Evolutionary conservation across 306 rosid species (phyloP), one percentile per base, ranked within the genome.

Genomic region (Coriaria nepalensis): DNA sequence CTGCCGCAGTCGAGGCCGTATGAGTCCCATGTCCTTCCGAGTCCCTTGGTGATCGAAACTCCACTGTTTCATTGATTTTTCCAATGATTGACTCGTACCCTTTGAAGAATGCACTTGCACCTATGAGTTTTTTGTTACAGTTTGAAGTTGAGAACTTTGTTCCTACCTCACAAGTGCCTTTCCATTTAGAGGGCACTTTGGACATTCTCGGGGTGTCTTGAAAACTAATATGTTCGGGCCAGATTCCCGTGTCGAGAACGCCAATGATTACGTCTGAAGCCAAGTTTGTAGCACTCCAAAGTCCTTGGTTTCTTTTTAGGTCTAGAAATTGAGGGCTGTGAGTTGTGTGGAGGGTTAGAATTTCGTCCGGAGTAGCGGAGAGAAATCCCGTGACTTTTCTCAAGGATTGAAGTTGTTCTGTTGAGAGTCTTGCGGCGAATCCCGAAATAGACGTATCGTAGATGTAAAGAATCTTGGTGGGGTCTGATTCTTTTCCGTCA

Each of bases 181-280:
- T 83, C 94, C 88, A 83, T 7, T 37, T 64, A 57, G 53, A 20
- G 8, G 94, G 94, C 33, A 74, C 59, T 2, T 41, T 9, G 57
- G 82, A 29, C 43, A 79, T 40, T 29, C 74, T 76, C 4, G 69
- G 29, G 29, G 29, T 34, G 50, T 79, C 88, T 37, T 44, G 51
- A 52, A 83, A 83, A 59, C 94, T 83, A 6, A 62, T 32, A 11
- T 83, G 88, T 39, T 83, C 88, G 1, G 94, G 94, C 94, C 94
- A 83, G 38, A 83, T 69, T 29, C 88, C 88, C 0, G 94, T 66
- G 44, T 83, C 94, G 10, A 83, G 60, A 13, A 79, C 41, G 6
- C 85, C 88, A 12, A 83, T 59, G 15, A 83, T 79, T 29, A 76
- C 76, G 45, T 83, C 82, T 4, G 73, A 64, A 53, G 80, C 76